Base-by-base conservation (phyloP, 192 early-diverging fungal genomes). In the Podochytrium sp. region DNA sequence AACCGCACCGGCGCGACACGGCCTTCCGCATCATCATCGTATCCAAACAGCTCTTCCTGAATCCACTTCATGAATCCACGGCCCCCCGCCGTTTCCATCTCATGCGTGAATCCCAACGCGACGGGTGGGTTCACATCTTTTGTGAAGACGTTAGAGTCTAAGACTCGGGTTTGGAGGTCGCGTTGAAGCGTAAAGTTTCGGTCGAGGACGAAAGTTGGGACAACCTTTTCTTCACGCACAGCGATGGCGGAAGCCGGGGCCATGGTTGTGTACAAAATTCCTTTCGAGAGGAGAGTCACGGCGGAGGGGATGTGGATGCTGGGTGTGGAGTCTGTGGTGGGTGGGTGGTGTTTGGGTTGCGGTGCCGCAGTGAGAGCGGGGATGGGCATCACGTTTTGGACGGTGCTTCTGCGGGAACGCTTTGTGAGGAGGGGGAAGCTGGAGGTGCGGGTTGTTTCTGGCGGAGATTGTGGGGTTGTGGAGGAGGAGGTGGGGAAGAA, bases 191-290 rank as follows among this genome's bases (percentile, higher is more conserved):
- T 32, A 34, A 71, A 71, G 38, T 71, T 53, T 14, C 69, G 69
- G 57, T 71, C 69, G 20, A 32, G 34, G 6, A 71, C 57, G 27
- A 71, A 71, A 2, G 56, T 42, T 16, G 69, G 69, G 18, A 71
- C 53, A 4, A 33, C 35, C 12, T 59, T 34, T 59, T 60, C 57
- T 18, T 14, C 18, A 6, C 69, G 55, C 2, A 59, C 69, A 2
- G 33, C 16, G 16, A 71, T 38, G n/a, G 30, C 43, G 3, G 16
- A 29, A n/a, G 58, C 69, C 4, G 33, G 55, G 32, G 37, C 23
- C 69, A 71, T 71, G n/a, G 35, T 47, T 4, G 25, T 18, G 69
- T 71, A 71, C 55, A 60, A 42, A 12, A 71, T 34, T 4, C 55
- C 69, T 12, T 60, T 57, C 30, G 69, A 57, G 12, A 71, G 14